Evolutionary conservation across 768 basidiomycete species (phyloP), one percentile per base, ranked within the genome.

Genomic region (Lanmaoa rubissima): DNA sequence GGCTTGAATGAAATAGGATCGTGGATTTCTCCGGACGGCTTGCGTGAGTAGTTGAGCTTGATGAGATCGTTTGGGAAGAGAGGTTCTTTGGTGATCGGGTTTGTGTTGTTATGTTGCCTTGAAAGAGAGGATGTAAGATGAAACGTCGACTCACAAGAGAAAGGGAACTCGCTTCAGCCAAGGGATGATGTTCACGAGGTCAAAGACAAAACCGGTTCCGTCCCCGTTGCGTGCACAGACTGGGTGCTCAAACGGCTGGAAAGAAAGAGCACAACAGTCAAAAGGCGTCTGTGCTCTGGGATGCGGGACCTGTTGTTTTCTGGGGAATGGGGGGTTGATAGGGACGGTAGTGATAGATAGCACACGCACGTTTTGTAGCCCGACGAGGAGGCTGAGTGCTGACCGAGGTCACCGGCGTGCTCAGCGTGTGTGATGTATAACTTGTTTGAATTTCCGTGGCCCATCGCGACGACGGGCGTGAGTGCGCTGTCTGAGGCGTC

Each of bases 1-100:
- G 92, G 89, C 71, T 98, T 98, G 83, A 96, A 99, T 4, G 94
- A 93, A 43, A 99, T 94, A 1, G 97, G 97, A 70, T 99, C 97
- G 69, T 97, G 88, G 13, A 92, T 83, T 71, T 94, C 90, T 39
- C 90, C 90, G 26, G 92, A 85, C 3, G 90, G 77, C 71, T 95
- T 95, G 59, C 92, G 81, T 1, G 87, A 84, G 66, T 93, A 94
- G 67, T 90, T 80, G 32, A 93, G 79, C n/a, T 82, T 81, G 45
- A 93, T 88, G 53, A 94, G 81, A 57, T 90, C 87, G 8, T 84
- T 78, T 0, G 90, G 88, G 4, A 74, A 69, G n/a, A 92, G 75
- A 6, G 86, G 78, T 51, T 84, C 84, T 66, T 89, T 84, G 2
- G 90, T 92, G 26, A 88, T 79, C 7, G 91, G 91, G 61, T 92